A percentile compares a stretch with the other conserved stretches of the same genome.
phyloP scores from a whole-genome alignment of 1,284 basidiomycete species.

The Wolfiporia cocos region DNA sequence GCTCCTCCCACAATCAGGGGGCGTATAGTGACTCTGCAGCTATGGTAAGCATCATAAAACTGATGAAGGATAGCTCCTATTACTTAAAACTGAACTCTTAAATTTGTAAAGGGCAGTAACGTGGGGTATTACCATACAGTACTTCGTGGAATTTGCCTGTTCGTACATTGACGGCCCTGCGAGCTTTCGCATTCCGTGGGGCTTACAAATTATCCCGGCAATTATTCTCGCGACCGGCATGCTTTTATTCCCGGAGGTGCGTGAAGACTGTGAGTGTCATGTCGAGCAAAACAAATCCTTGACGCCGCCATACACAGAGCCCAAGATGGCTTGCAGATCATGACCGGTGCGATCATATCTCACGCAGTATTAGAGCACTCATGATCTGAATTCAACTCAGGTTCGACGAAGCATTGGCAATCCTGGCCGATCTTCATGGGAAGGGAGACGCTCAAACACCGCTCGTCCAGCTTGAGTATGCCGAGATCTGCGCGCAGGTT shows the following conservation, averaged over 20 bases:
- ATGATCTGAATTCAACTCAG: conserved; percentile 25
- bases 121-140: conserved; percentile 71
- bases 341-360: conserved; percentile 30
- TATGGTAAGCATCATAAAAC: conserved; percentile 37
- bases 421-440: conserved; percentile 79
- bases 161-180: conserved; percentile 65
- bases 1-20: conserved; percentile 66
- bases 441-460: conserved; percentile 56
- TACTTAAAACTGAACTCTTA: not conserved
- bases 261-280: too few species aligned
- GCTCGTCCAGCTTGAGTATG: conserved; percentile 72
- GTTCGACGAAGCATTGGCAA: conserved; percentile 66
- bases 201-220: conserved; percentile 72
- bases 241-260: conserved; percentile 56
- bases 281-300: too few species aligned
- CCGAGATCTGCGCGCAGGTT: conserved; percentile 76
- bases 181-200: conserved; percentile 78
- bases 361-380: conserved; percentile 2
- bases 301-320: too few species aligned
- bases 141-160: conserved; percentile 71
- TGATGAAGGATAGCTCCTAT: not conserved
- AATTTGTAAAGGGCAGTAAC: conserved; percentile 46
- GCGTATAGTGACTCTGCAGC: conserved; percentile 70
- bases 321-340: conserved; percentile 68
- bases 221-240: conserved; percentile 66